Percentiles rank a stretch among this genome's conserved stretches.
These are phyloP conservation scores for Nothophaeocryptopus gaeumannii DNA, from an alignment of 2,329 filamentous ascomycete genomes.

Conservation along the genomic window DNA sequence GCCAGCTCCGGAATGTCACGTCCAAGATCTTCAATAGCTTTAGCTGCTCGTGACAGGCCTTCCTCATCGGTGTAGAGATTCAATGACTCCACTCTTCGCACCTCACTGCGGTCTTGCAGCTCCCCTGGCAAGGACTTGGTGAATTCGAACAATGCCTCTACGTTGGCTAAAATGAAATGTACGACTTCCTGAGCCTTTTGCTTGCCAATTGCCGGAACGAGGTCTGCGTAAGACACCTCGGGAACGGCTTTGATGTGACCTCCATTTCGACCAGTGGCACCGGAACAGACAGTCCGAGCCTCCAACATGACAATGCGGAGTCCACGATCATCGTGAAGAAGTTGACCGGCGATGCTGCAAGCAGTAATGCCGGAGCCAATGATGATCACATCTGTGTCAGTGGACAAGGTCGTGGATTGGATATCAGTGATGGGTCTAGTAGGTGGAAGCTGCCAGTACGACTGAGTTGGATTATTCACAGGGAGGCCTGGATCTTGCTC, in stretches of 20 bases:
- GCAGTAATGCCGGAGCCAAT: conserved; percentile 24
- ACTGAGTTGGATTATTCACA: conserved; percentile 4
- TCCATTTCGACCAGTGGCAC: conserved; percentile 19
- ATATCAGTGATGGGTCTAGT: conserved; percentile 1
- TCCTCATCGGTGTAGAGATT: conserved; percentile 9
- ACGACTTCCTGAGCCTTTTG: conserved; percentile 10
- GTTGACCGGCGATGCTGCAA: conserved; percentile 18
- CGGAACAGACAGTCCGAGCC: conserved; percentile 18
- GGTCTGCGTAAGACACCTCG: conserved; percentile 6
- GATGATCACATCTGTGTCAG: conserved; percentile 16
- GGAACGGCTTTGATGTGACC: conserved; percentile 20
- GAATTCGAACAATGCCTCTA: conserved; percentile 9
- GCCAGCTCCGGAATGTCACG: conserved; percentile 1
- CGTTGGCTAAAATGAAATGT: conserved; percentile 12
- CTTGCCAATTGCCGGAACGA: conserved; percentile 7
- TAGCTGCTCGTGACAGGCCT: background rate
- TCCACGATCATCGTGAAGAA: conserved; percentile 11
- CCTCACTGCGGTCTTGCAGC: conserved; percentile 6
- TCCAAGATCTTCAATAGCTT: background rate
- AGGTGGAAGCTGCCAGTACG: conserved; percentile 15
- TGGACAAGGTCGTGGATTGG: conserved; percentile 7
- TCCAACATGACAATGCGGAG: conserved; percentile 19
- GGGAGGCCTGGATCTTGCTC: conserved; percentile 11
- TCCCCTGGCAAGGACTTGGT: conserved; percentile 1
- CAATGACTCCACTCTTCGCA: conserved; percentile 12